A percentile compares a stretch with the other conserved stretches of the same genome.
phyloP scores from a whole-genome alignment of 163 green algal species.

The Prototheca stagnorum region DNA sequence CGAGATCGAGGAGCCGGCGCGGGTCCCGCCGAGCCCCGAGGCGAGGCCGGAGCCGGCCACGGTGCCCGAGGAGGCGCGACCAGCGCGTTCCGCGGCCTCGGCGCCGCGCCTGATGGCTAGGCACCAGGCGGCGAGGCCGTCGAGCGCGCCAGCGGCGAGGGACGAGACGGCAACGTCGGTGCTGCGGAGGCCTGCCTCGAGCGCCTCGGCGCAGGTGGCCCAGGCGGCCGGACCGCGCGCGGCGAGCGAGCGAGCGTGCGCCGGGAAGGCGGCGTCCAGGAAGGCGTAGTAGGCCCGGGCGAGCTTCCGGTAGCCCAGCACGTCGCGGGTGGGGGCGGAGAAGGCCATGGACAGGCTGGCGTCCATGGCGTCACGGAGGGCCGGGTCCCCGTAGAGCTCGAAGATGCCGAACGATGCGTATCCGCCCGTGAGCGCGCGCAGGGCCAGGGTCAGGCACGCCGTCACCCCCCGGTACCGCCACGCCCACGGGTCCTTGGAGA shows the following conservation, averaged over 20 bases:
- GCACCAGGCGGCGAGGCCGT: slow-evolving; percentile 87
- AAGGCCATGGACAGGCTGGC: slow-evolving; percentile 75
- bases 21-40: too few relatives aligned
- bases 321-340: slow-evolving; percentile 50
- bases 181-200: slow-evolving; percentile 80
- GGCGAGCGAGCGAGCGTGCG: slow-evolving; percentile 56
- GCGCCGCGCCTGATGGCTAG: slow-evolving; percentile 51
- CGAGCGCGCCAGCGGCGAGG: slow-evolving; percentile 69
- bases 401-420: slow-evolving; percentile 99
- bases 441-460: slow-evolving; percentile 69
- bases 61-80: too few relatives aligned
- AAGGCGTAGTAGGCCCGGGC: slow-evolving; percentile 87
- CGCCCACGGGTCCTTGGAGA: slow-evolving; percentile 40
- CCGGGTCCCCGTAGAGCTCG: slow-evolving; percentile 90
- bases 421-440: slow-evolving; percentile 68
- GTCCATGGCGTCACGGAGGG: slow-evolving; percentile 77
- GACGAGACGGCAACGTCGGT: slow-evolving; percentile 41
- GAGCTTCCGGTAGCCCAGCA: slow-evolving; percentile 78
- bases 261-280: slow-evolving; percentile 76
- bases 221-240: slow-evolving; percentile 61
- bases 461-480: slow-evolving; percentile 91
- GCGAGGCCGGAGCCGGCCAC: too few relatives aligned
- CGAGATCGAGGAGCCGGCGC: too few relatives aligned
- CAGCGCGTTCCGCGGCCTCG: too few relatives aligned
- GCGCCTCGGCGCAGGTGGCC: slow-evolving; percentile 52